Base-by-base conservation (phyloP, 1,284 basidiomycete species). In the Phlebopus sp. region DNA sequence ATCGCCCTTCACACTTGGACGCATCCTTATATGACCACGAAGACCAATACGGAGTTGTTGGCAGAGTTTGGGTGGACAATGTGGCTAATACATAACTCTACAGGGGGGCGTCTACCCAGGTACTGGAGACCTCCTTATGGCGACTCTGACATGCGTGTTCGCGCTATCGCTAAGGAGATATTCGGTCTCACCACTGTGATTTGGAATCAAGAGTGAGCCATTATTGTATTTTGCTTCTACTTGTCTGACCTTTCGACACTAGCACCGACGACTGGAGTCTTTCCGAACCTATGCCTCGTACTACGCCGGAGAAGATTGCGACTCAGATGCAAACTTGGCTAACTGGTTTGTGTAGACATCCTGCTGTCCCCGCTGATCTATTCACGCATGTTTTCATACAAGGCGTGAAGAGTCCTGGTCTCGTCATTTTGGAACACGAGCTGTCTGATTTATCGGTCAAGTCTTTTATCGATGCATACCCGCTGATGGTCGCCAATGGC, bases 361-460 rank as follows among this genome's bases (percentile, higher is more conserved):
- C 25, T 38, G 21, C 42, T 23, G 10, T 0, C 6, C 36, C 21
- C 40, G 14, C 9, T 19, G 18, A n/a, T 35, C 41, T 38, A 40
- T 44, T 59, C 38, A 59, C 27, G 32, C 17, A 39, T 52, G 46
- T 46, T 54, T 51, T 21, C 42, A 23, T 5, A 2, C 39, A 23
- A 76, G 83, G 82, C 37, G 71, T 84, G 41, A 88, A 90, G 63
- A 67, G 64, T 9, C 83, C 85, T 8, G 92, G 92, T 30, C 76
- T 93, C 15, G 76, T 93, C 56, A 75, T 91, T 51, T 77, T 95
- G 53, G 87, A 94, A 68, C 92, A 96, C 68, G 92, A 94, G 66
- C 69, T 86, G n/a, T 78, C 74, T 15, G 69, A 78, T 39, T 60
- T 73, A 49, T 75, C 85, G 18, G 81, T 92, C 34, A 62, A 75